Evolutionary conservation across 805 yeast genomes (phyloP).

Genomic region (Kuraishia borneana): DNA sequence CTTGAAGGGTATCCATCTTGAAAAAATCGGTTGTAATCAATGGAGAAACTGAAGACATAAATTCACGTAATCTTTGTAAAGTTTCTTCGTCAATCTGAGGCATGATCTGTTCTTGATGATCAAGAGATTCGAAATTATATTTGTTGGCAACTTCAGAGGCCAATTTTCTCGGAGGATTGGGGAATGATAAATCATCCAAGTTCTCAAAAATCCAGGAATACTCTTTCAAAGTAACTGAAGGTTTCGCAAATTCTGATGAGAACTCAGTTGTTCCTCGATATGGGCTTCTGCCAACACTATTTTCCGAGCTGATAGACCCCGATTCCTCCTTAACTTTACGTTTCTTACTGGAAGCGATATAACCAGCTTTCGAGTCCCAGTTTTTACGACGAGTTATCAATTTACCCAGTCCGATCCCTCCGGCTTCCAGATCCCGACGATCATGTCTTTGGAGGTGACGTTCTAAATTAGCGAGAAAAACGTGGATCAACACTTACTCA

Average conservation of each 20-base stretch:
- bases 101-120: not conserved
- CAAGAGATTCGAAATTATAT: conserved; percentile 1
- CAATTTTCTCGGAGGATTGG: not conserved
- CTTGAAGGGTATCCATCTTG: conserved; percentile 4
- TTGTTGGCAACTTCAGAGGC: not conserved
- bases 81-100: conserved; percentile 2
- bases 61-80: not conserved
- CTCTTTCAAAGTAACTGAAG: conserved; percentile 4
- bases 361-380: not conserved
- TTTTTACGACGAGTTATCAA: conserved; percentile 2
- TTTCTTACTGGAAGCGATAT: conserved; percentile 2
- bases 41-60: conserved; percentile 3
- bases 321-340: too few relatives aligned
- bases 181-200: not conserved
- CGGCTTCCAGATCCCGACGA: conserved; percentile 8
- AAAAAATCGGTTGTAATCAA: conserved; percentile 3
- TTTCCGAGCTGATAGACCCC: too few relatives aligned
- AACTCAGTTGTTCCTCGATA: not conserved
- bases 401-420: conserved; percentile 2
- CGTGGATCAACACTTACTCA: not conserved
- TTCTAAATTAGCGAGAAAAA: too few relatives aligned
- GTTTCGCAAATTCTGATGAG: conserved; percentile 4
- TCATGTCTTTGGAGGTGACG: conserved; percentile 9
- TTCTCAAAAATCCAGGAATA: conserved; percentile 6
- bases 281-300: conserved; percentile 1